phyloP scores from a whole-genome alignment of 331 rosid genomes.

The Rosa hybrid region DNA sequence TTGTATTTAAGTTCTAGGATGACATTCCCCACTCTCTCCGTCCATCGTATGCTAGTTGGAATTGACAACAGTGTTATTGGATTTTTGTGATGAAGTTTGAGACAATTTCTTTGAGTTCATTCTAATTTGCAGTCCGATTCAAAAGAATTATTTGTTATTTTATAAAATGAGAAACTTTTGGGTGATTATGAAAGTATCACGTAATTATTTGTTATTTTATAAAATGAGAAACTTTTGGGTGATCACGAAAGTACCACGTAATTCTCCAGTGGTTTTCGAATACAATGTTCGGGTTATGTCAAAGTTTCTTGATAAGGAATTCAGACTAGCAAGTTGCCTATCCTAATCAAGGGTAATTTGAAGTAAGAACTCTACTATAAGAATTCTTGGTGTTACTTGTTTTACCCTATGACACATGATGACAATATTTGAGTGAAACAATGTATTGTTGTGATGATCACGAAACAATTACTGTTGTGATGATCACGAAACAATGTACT shows the following conservation, averaged over 20 bases:
- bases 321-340: too few relatives aligned
- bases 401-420: neutral
- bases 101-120: neutral
- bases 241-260: neutral
- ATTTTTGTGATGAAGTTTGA: neutral
- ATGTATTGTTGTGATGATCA: neutral
- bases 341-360: too few relatives aligned
- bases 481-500: neutral
- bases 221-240: neutral
- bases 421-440: neutral
- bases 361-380: neutral
- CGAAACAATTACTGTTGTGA: too few relatives aligned
- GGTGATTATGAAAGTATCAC: too few relatives aligned
- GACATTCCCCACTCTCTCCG: neutral
- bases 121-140: too few relatives aligned
- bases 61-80: neutral
- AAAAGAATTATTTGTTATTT: neutral
- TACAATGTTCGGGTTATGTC: neutral
- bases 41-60: neutral
- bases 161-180: neutral
- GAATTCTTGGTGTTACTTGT: neutral
- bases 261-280: neutral
- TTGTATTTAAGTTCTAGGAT: neutral
- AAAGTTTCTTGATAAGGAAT: too few relatives aligned
- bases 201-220: neutral